phyloP scores from a whole-genome alignment of 1,139 yeast genomes.

The Blastobotrys buckinghamii region DNA sequence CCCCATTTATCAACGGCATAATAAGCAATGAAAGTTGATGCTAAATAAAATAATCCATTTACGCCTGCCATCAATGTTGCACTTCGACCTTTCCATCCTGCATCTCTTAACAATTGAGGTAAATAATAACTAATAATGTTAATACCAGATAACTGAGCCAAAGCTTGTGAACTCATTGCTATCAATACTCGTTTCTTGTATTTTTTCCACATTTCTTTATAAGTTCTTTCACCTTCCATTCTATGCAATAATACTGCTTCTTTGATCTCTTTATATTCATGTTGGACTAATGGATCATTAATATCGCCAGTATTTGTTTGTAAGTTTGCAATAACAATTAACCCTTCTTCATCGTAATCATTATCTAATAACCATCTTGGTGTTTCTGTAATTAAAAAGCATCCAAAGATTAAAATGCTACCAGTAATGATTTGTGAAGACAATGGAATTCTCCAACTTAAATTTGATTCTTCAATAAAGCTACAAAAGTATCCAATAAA shows the following conservation, averaged over 20 bases:
- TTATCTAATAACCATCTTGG: conserved; percentile 88
- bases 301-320: conserved; percentile 60
- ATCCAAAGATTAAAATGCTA: conserved; percentile 57
- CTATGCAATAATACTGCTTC: conserved; percentile 73
- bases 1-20: conserved; percentile 88
- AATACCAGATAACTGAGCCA: conserved; percentile 91
- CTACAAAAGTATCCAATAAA: conserved; percentile 88
- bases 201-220: conserved; percentile 59
- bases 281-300: conserved; percentile 49
- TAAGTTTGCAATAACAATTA: conserved; percentile 73
- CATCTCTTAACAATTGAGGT: conserved; percentile 88
- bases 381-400: conserved; percentile 74
- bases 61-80: conserved; percentile 94
- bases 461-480: conserved; percentile 45
- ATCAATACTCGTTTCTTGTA: conserved; percentile 77
- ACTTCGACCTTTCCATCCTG: conserved; percentile 87
- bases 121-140: conserved; percentile 91
- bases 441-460: conserved; percentile 78
- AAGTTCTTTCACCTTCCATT: conserved; percentile 70
- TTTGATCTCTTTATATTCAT: conserved; percentile 71
- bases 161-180: conserved; percentile 86
- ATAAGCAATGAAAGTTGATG: conserved; percentile 87
- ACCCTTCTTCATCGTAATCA: conserved; percentile 84
- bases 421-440: conserved; percentile 76
- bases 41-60: conserved; percentile 67